phyloP scores from a whole-genome alignment of 768 basidiomycete species.

The Galerina sulciceps region DNA sequence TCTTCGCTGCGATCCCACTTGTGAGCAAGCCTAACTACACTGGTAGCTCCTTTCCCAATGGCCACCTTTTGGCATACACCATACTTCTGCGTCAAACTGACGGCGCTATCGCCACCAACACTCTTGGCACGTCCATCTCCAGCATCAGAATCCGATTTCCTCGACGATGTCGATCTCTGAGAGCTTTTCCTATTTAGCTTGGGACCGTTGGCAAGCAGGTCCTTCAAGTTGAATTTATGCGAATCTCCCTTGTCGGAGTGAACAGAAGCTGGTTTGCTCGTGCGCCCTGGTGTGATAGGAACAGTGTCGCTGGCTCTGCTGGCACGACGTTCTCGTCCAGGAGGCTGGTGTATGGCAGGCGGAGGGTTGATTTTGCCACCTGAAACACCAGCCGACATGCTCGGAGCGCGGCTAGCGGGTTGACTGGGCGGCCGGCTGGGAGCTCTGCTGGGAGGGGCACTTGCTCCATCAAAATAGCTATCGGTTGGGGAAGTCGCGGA shows the following conservation, averaged over 20 bases:
- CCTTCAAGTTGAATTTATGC: slow-evolving; percentile 83
- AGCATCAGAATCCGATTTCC: slow-evolving; percentile 71
- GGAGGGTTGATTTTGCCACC: slow-evolving; percentile 34
- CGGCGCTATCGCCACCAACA: slow-evolving; percentile 46
- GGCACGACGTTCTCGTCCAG: slow-evolving; percentile 29
- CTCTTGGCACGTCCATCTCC: slow-evolving; percentile 40
- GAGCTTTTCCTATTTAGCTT: slow-evolving; percentile 75
- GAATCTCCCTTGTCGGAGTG: slow-evolving; percentile 55
- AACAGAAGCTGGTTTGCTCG: slow-evolving; percentile 47
- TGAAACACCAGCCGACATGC: slow-evolving; percentile 47
- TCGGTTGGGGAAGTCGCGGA: slow-evolving; percentile 56
- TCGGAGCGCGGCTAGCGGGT: slow-evolving; percentile 50
- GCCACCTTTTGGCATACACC: slow-evolving; percentile 96
- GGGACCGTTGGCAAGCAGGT: slow-evolving; percentile 73
- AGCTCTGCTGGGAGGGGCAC: slow-evolving; percentile 63
- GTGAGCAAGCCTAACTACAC: slow-evolving; percentile 93
- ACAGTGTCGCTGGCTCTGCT: slow-evolving; percentile 29
- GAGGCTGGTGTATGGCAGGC: slow-evolving; percentile 15
- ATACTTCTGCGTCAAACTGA: slow-evolving; percentile 81
- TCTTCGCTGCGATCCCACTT: slow-evolving; percentile 98
- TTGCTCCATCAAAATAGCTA: slow-evolving; percentile 54
- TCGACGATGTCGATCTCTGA: slow-evolving; percentile 65
- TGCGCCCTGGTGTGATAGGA: slow-evolving; percentile 25
- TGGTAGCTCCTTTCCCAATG: slow-evolving; percentile 98
- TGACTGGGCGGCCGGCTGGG: slow-evolving; percentile 63